Base-by-base conservation (phyloP, 176 grass and related monocot genomes). In the Carex parvula region DNA sequence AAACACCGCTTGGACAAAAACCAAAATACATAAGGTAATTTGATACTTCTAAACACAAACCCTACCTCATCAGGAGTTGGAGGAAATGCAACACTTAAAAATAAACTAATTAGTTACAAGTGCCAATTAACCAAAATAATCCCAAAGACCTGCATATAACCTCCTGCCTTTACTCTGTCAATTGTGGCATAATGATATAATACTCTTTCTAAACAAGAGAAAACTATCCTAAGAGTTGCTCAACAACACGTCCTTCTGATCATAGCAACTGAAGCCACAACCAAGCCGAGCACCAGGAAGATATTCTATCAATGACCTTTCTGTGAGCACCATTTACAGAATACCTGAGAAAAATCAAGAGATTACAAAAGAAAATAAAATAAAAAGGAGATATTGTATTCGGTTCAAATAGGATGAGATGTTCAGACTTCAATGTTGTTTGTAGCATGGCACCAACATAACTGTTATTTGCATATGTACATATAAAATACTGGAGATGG, bases 291-390 rank as follows among this genome's bases (percentile, higher is more conserved):
- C 26, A 82, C 3, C 2, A 64, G 58, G 55, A 62, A 50, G n/a
- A 10, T 17, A 54, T 50, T 66, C 20, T 22, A 24, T 50, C 4
- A 32, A 6, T 60, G 30, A 66, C 80, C 32, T 67, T 82, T 59
- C 60, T 63, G 60, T 8, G 20, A 22, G 60, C 60, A 67, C 80
- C 80, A 82, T 29, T 67, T 64, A 65, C 41, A 54, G 80, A 50
- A 82, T 82, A 82, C 56, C 80, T 82, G 63, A 52, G 20, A 8
- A 52, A 50, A 82, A 7, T 63, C 57, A 81, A n/a, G n/a, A 44
- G 66, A 64, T 22, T 46, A 42, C 9, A 48, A 71, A 42, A 64
- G 21, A 65, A 41, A 21, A 61, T 44, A 64, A 81, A 81, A 65
- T 37, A 14, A 64, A 53, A 24, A 6, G 30, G n/a, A 44, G 11